Evolutionary conservation across 805 yeast species (phyloP).

Genomic region (Candida ulmi): DNA sequence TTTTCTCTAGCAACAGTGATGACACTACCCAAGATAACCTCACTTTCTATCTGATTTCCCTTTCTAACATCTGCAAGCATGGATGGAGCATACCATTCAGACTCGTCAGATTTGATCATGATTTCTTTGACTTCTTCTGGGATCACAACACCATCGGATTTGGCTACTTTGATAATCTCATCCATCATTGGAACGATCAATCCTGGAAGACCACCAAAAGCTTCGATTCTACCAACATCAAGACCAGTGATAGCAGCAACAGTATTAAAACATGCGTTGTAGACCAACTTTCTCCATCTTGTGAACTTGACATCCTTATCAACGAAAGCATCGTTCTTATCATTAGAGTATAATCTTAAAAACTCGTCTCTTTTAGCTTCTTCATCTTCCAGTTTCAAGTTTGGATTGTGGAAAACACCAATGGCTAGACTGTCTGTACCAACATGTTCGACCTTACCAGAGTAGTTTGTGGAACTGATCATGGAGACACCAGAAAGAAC

Average conservation of each 20-base stretch:
- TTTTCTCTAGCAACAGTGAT: conserved; percentile 41
- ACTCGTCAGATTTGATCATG: conserved; percentile 55
- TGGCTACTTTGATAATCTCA: conserved; percentile 62
- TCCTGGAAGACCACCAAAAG: conserved; percentile 36
- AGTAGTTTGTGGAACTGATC: conserved; percentile 47
- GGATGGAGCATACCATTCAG: conserved; percentile 58
- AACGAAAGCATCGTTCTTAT: conserved; percentile 33
- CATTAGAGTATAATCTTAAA: conserved; percentile 39
- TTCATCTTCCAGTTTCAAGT: conserved; percentile 20
- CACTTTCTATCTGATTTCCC: conserved; percentile 65
- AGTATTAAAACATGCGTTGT: conserved; percentile 65
- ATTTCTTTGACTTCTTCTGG: conserved; percentile 42
- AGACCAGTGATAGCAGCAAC: conserved; percentile 51
- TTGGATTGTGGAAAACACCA: conserved; percentile 42
- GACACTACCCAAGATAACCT: conserved; percentile 66
- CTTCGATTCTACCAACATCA: conserved; percentile 51
- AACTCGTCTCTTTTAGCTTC: conserved; percentile 36
- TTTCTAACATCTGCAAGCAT: conserved; percentile 66
- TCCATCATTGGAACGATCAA: conserved; percentile 57
- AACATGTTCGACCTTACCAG: conserved; percentile 41
- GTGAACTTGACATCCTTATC: conserved; percentile 42
- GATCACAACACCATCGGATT: conserved; percentile 56
- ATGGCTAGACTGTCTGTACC: conserved; percentile 39
- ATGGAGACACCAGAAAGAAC: conserved; percentile 58
- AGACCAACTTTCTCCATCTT: conserved; percentile 64